Base-by-base conservation (phyloP, 148 eudicot genomes). In the Nepenthes mirabilis region DNA sequence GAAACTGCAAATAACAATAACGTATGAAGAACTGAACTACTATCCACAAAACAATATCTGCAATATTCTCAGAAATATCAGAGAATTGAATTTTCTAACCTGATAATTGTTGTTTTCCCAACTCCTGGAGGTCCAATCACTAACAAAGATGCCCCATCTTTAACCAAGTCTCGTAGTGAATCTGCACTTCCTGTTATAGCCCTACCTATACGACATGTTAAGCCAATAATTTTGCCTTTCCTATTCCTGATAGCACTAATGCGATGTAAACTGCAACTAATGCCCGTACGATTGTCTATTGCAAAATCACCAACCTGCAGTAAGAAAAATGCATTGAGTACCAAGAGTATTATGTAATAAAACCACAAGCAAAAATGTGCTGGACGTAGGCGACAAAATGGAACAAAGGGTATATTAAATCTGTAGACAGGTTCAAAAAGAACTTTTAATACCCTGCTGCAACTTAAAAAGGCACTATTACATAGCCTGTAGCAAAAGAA, bases 61-160 rank as follows among this genome's bases (percentile, higher is more conserved):
- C 23, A 23, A 23, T 23, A 23, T 23, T 23, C 23, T 23, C 23
- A 23, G 23, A 23, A 23, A 23, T 23, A 23, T 23, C 23, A 23
- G 23, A 23, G 23, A 23, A 23, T 23, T 23, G 23, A 23, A 23
- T 23, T 23, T 23, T 23, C 98, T 96, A 70, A 88, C 98, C 98
- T 88, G 74, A 93, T 93, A 60, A 93, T 77, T 14, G 98, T 93
- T 45, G 98, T 93, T 76, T 93, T 93, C 37, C 98, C 98, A 59
- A 93, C 98, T 66, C 98, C 98, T 4, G 98, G 98, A 77, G 98
- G 98, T 47, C 98, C 98, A 70, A 93, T 93, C 54, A 93, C 87
- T 78, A 93, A 75, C 73, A 93, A 70, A 14, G 98, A 93, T 74
- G 87, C 95, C 55, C 98, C 98, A 73, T 83, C 89, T 68, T 82